A percentile compares a stretch with the other conserved stretches of the same genome.
phyloP scores from a whole-genome alignment of 208 protist species.

The Trypanosoma boissoni region DNA sequence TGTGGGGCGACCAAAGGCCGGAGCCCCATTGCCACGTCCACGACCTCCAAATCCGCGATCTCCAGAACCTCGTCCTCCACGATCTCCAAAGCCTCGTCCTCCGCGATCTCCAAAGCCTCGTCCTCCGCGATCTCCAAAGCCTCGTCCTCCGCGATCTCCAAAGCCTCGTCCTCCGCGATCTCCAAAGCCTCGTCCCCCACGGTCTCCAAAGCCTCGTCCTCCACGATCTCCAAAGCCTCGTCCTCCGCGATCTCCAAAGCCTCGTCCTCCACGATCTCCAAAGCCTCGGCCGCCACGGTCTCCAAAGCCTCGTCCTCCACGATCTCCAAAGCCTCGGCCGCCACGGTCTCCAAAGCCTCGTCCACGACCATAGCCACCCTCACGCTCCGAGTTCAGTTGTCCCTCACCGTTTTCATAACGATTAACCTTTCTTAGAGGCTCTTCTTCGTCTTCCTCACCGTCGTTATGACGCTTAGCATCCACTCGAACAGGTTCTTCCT shows the following conservation, averaged over 20 bases:
- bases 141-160: conserved; percentile 28
- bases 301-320: conserved; percentile 3
- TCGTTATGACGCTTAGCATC: conserved; percentile 22
- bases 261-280: conserved; percentile 23
- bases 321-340: conserved; percentile 23
- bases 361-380: conserved; percentile 12
- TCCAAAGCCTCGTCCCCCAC: conserved; percentile 23
- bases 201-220: conserved; percentile 21
- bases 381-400: conserved; percentile 17
- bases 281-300: conserved; percentile 10
- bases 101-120: conserved; percentile 24
- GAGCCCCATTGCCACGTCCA: conserved; percentile 29
- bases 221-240: conserved; percentile 22
- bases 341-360: conserved; percentile 37
- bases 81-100: conserved; percentile 28
- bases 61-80: conserved; percentile 20
- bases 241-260: conserved; percentile 21
- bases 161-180: conserved; percentile 22
- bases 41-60: conserved; percentile 29
- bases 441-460: conserved; percentile 27
- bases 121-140: conserved; percentile 11
- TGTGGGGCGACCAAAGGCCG: conserved; percentile 55
- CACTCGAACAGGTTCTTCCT: conserved; percentile 27
- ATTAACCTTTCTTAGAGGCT: conserved; percentile 29
- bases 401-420: conserved; percentile 12